Conservation (phyloP, 208 protist species). For the Leishmania lainsoni region DNA sequence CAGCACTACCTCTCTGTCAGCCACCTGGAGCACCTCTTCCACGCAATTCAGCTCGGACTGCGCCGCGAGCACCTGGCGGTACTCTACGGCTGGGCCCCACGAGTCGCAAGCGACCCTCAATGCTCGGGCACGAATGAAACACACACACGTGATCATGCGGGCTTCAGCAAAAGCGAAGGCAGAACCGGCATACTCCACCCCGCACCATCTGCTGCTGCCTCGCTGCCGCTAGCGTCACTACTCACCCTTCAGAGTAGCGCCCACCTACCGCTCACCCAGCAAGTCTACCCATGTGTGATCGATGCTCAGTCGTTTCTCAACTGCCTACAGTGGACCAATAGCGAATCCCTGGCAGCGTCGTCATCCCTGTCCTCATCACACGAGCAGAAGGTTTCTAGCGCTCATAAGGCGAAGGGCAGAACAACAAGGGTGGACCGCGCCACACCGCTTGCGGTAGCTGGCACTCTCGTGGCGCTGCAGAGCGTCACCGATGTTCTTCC, state of each 20-base stretch:
- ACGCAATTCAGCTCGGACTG: slow-evolving; percentile 43
- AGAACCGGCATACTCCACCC: neutral
- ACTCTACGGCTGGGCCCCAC: slow-evolving; percentile 16
- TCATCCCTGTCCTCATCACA: neutral
- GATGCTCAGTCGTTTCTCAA: slow-evolving; percentile 69
- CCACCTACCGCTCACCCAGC: slow-evolving; percentile 21
- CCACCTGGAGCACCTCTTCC: slow-evolving; percentile 57
- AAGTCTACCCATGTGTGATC: slow-evolving; percentile 39
- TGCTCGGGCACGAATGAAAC: neutral
- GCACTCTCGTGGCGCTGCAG: slow-evolving; percentile 38
- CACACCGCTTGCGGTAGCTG: slow-evolving; percentile 65
- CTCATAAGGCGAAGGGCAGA: slow-evolving; percentile 2
- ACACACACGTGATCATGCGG: neutral
- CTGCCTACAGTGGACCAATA: slow-evolving; percentile 53
- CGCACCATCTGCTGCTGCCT: neutral
- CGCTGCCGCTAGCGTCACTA: slow-evolving; percentile 21
- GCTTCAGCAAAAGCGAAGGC: neutral
- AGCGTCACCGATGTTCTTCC: slow-evolving; percentile 15
- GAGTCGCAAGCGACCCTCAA: neutral
- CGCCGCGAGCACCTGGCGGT: slow-evolving; percentile 7
- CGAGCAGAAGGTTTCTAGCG: neutral
- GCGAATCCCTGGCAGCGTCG: neutral
- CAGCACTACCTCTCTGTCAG: slow-evolving; percentile 45
- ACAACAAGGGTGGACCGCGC: slow-evolving; percentile 10
- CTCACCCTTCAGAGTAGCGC: slow-evolving; percentile 12